phyloP scores from a whole-genome alignment of 306 rosid species.

The Lagenaria siceraria region DNA sequence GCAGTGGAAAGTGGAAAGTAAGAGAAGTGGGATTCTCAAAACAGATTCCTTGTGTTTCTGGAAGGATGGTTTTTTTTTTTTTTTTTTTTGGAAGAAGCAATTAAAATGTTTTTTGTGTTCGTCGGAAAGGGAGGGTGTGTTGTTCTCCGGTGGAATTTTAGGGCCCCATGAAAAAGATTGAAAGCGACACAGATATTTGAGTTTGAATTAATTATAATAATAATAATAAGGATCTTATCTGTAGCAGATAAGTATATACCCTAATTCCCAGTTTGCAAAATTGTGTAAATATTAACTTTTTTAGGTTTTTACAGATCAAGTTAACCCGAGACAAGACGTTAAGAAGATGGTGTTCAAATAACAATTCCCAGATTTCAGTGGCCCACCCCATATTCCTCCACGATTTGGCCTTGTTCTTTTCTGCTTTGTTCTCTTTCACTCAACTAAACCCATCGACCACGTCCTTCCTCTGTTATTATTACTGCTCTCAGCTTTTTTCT shows the following conservation, averaged over 20 bases:
- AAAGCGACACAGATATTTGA: neutral
- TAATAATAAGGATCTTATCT: neutral
- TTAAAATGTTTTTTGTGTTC: neutral
- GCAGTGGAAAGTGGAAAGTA: neutral
- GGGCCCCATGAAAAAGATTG: neutral
- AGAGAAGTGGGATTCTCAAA: constrained; percentile 1
- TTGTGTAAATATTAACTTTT: too few relatives aligned
- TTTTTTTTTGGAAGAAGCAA: neutral
- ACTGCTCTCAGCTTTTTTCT: too few relatives aligned
- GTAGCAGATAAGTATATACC: neutral
- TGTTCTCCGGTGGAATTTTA: neutral
- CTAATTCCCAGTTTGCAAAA: neutral
- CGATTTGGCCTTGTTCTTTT: neutral
- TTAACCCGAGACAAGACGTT: too few relatives aligned
- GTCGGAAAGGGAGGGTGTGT: neutral
- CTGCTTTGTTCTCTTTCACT: neutral
- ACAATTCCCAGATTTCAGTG: neutral
- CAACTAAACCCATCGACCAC: too few relatives aligned
- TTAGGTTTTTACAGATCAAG: too few relatives aligned
- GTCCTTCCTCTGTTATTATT: too few relatives aligned
- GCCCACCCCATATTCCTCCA: constrained; percentile 4
- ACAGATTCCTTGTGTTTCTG: neutral
- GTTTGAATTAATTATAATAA: neutral
- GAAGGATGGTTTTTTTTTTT: neutral
- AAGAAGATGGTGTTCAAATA: neutral